phyloP scores from a whole-genome alignment of 202 grass and related monocot genomes.

The Schoenoplectus tabernaemontani region DNA sequence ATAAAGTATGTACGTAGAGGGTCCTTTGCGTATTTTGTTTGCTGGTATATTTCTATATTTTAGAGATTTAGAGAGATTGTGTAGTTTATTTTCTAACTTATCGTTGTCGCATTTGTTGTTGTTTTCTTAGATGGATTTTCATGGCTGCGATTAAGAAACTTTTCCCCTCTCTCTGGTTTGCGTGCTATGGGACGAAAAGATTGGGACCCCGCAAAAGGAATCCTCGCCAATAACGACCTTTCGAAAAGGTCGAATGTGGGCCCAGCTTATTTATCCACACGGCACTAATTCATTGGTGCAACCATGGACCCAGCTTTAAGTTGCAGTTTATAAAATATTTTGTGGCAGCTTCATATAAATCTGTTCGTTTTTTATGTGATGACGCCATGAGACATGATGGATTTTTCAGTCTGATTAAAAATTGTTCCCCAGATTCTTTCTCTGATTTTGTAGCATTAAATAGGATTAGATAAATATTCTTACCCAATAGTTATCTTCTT shows the following conservation, averaged over 20 bases:
- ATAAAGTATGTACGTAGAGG: too few relatives aligned
- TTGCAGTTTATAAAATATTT: background rate
- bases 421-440: background rate
- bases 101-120: background rate
- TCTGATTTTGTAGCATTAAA: background rate
- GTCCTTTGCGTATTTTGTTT: too few relatives aligned
- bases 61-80: background rate
- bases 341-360: background rate
- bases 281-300: background rate
- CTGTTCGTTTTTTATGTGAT: background rate
- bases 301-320: background rate
- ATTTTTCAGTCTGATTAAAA: background rate
- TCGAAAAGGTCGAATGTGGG: slow-evolving; percentile 3
- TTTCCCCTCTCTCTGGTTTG: background rate
- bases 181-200: background rate
- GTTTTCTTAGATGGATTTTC: too few relatives aligned
- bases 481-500: background rate
- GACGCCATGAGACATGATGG: background rate
- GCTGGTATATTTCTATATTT: too few relatives aligned
- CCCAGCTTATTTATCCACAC: background rate
- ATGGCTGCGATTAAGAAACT: background rate
- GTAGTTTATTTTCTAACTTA: background rate
- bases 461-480: background rate
- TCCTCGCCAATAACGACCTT: background rate
- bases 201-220: background rate